Base-by-base conservation (phyloP, 257 asterid species). In the Capsicum rhomboideum region DNA sequence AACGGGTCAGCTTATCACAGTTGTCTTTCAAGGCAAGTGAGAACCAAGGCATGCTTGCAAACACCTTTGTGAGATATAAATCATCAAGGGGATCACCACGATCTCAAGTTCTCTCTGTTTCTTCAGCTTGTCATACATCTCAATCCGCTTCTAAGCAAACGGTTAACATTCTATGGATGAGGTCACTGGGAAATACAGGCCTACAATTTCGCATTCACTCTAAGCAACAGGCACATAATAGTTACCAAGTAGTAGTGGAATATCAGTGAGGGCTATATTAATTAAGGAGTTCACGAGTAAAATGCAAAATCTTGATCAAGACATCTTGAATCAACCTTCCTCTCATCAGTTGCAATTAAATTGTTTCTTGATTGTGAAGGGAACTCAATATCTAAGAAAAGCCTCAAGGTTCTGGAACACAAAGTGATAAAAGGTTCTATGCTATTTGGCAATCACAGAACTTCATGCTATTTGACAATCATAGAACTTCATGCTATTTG, bases 51-150 rank as follows among this genome's bases (percentile, higher is more conserved):
- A 94, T 37, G 63, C 79, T 75, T 82, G 89, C 88, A 66, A 93
- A 90, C 66, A 83, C 91, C 85, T 89, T 66, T 40, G 59, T 84
- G 82, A 90, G 94, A 0, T 89, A 78, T 6, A 84, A 80, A 31
- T 92, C 97, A 44, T 93, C 97, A 12, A 96, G 92, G 81, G 97
- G 98, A 93, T 75, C 93, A 90, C 89, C 87, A 90, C 94, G 67
- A 94, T 84, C 92, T 96, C 98, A 82, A 94, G 92, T 49, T 88
- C 90, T 31, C 93, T 88, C 85, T 26, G 63, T 61, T 89, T 88
- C 85, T 85, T 94, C 90, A 94, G 85, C 69, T 88, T 84, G 61
- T 82, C 78, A 78, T 96, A 92, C 10, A 85, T 82, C 82, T 91
- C 89, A 8, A 86, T 21, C 44, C 94, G 97, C 87, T 88, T 91